Percentiles rank a stretch among this genome's conserved stretches.
phyloP scores from a whole-genome alignment of 2,329 filamentous ascomycete species.

The Colletotrichum euphorbiae region DNA sequence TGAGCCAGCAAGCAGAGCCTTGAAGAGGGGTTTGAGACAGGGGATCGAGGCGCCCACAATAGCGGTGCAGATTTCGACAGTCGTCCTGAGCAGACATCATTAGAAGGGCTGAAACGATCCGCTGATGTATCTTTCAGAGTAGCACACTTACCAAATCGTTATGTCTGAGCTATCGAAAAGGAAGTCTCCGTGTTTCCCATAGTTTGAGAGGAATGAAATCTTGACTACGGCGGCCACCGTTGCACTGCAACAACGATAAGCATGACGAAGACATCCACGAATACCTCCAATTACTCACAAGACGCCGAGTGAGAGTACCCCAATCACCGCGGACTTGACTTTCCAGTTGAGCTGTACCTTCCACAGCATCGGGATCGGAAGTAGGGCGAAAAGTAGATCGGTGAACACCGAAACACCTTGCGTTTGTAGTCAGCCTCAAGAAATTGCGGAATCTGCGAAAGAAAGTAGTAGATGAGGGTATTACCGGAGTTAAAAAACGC shows the following conservation, averaged over 20 bases:
- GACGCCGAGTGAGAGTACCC: constrained; percentile 44
- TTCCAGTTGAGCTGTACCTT: constrained; percentile 46
- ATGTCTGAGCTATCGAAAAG: constrained; percentile 45
- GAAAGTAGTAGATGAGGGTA: not conserved
- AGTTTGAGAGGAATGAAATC: constrained; percentile 43
- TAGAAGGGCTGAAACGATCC: not conserved
- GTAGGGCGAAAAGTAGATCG: constrained; percentile 46
- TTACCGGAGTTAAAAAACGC: constrained; percentile 45
- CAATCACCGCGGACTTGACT: constrained; percentile 44
- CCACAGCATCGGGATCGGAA: constrained; percentile 46
- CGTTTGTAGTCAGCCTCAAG: not conserved
- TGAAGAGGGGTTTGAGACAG: constrained; percentile 46
- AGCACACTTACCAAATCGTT: constrained; percentile 44
- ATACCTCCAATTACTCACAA: constrained; percentile 34
- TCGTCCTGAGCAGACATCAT: constrained; percentile 40
- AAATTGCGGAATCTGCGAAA: not conserved
- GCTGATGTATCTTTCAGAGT: too few species aligned
- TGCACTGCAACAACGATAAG: constrained; percentile 29
- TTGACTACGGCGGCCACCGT: constrained; percentile 45
- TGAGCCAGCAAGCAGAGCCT: constrained; percentile 28
- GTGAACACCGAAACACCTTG: constrained; percentile 43
- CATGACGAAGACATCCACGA: not conserved
- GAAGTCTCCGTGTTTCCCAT: constrained; percentile 45
- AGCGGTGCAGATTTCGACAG: constrained; percentile 45
- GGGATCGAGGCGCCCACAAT: constrained; percentile 47